Evolutionary conservation across 805 yeast genomes (phyloP), one percentile per base, ranked within the genome.

Genomic region (Wickerhamomyces xylosicus): DNA sequence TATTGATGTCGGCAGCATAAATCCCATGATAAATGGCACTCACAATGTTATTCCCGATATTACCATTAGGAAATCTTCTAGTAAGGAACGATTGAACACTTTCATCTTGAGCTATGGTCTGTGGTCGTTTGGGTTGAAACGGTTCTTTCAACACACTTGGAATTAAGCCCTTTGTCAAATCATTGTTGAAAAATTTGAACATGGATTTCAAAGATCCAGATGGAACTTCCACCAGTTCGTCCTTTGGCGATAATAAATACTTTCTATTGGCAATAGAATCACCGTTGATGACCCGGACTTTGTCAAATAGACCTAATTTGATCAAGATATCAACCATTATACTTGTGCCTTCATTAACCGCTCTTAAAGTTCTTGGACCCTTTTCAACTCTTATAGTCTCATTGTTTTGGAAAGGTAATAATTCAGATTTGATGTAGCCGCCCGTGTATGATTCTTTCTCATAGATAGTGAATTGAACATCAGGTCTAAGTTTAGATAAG

Each of bases 361-460:
- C 95, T 43, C 96, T 64, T 34, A 92, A 62, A 0, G 97, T 92
- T 37, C 97, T 64, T 0, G 98, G 97, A 0, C 97, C 98, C 45
- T 79, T 81, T 50, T 92, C 97, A 14, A 31, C 17, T 17, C 33
- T 31, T 11, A 31, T 14, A 4, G 9, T 31, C 13, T 31, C 33
- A n/a, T n/a, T n/a, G 19, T 11, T 19, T 16, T 31, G 6, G 13
- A 31, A 31, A 4, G 6, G 18, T 22, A 85, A 57, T 35, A 35
- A 11, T 41, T 71, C 63, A 1, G 86, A 69, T 33, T 69, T 59
- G 52, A 90, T 83, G 72, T 83, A 89, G 0, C 98, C 98, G 13
- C 96, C 97, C 4, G 74, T 59, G 31, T 75, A 61, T 1, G 50
- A 39, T 1, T 66, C 45, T 15, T 69, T 54, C 45, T 90, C 97